Conservation (phyloP, 169 alveolate genomes). For the Plasmodium knowlesi region DNA sequence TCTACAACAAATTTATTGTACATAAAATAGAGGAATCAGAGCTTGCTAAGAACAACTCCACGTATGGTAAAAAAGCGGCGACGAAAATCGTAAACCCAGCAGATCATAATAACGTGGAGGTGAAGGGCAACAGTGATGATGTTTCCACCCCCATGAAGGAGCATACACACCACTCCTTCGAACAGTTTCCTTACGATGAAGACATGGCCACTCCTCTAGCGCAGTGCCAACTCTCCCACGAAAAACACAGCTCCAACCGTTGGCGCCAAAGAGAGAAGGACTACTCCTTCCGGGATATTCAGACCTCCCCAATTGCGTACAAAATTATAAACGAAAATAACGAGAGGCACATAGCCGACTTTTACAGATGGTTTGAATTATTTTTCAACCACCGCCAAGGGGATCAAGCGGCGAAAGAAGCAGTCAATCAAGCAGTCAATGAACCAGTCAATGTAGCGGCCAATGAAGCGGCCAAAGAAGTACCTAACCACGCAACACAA, state of each 20-base stretch:
- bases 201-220: not conserved
- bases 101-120: not conserved
- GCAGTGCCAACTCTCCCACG: not conserved
- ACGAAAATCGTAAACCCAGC: not conserved
- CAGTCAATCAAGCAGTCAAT: no score
- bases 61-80: not conserved
- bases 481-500: not conserved
- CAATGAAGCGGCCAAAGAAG: not conserved
- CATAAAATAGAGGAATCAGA: slow-evolving; percentile 33
- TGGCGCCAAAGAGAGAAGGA: not conserved
- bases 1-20: slow-evolving; percentile 27
- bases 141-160: not conserved
- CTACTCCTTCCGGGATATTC: slow-evolving; percentile 26
- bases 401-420: not conserved
- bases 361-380: slow-evolving; percentile 71
- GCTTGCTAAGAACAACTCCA: not conserved
- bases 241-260: not conserved
- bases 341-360: slow-evolving; percentile 15
- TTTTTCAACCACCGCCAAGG: slow-evolving; percentile 12
- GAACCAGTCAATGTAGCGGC: not conserved
- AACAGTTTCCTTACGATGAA: not conserved
- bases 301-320: slow-evolving; percentile 52
- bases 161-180: not conserved
- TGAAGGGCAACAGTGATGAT: not conserved
- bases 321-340: slow-evolving; percentile 49